Conservation (phyloP, 2,329 filamentous ascomycete species). For the Fusarium neocosmosporiellum region DNA sequence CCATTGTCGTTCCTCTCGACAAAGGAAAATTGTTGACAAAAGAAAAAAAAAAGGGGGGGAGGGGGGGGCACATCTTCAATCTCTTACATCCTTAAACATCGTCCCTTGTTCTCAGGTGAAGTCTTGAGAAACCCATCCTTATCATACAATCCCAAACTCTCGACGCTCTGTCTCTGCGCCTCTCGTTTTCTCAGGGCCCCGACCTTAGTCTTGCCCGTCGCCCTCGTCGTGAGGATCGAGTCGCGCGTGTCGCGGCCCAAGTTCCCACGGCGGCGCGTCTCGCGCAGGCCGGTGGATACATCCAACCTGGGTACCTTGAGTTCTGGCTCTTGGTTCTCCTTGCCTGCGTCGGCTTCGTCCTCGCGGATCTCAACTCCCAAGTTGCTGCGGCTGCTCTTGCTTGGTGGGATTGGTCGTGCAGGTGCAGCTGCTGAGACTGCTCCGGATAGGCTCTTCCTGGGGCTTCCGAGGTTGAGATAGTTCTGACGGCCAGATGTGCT, state of each 20-base stretch:
- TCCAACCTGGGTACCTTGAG: conserved; percentile 30
- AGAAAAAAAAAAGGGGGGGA: conserved; percentile 17
- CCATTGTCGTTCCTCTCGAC: background rate
- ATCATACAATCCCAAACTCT: conserved; percentile 58
- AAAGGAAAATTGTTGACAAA: conserved; percentile 22
- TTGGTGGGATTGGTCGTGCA: conserved; percentile 11
- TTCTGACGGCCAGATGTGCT: conserved; percentile 55
- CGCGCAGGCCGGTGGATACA: conserved; percentile 17
- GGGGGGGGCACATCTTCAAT: background rate
- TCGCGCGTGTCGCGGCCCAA: conserved; percentile 37
- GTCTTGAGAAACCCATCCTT: conserved; percentile 58
- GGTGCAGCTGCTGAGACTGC: conserved; percentile 1
- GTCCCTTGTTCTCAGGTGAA: conserved; percentile 51
- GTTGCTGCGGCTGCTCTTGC: conserved; percentile 24
- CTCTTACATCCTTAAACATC: conserved; percentile 44
- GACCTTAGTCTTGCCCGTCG: conserved; percentile 33
- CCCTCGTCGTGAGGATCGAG: conserved; percentile 11
- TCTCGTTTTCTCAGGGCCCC: conserved; percentile 41
- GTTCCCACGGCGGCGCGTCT: conserved; percentile 34
- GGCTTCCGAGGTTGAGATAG: conserved; percentile 59
- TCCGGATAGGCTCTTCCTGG: conserved; percentile 31
- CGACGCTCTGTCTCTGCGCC: conserved; percentile 46
- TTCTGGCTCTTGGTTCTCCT: conserved; percentile 44
- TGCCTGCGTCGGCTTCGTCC: conserved; percentile 38
- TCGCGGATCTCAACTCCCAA: conserved; percentile 34